Evolutionary conservation across 106 monocot genomes (phyloP).

Genomic region (Dendrobium nobile): DNA sequence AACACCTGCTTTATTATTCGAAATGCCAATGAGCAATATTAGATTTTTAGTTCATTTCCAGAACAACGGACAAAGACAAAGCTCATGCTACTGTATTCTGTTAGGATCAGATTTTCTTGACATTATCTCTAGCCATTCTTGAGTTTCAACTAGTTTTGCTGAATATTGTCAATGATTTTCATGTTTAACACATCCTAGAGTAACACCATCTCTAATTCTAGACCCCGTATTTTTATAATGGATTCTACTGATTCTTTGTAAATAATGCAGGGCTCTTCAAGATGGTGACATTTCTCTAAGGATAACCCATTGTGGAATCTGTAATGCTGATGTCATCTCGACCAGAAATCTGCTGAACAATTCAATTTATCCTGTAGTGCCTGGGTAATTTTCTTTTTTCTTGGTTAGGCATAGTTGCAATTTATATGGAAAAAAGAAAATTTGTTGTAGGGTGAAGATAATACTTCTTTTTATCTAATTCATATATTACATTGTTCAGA

Average conservation of each 20-base stretch:
- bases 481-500: background rate
- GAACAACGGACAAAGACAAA: background rate
- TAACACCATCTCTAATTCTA: no score
- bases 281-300: constrained; percentile 48
- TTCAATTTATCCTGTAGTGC: constrained; percentile 71
- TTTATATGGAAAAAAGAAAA: background rate
- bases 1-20: background rate
- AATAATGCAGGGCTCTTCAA: constrained; percentile 32
- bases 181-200: background rate
- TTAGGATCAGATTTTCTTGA: background rate
- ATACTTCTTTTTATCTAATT: background rate
- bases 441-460: background rate
- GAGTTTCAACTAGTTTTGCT: background rate
- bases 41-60: background rate
- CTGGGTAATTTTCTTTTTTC: constrained; percentile 43
- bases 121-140: background rate
- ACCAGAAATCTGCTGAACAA: constrained; percentile 39
- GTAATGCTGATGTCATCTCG: constrained; percentile 72
- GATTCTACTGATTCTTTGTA: constrained; percentile 1
- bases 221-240: background rate
- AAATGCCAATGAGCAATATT: background rate
- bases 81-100: background rate
- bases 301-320: constrained; percentile 78
- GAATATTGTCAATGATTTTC: background rate
- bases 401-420: background rate